Conservation (phyloP, 345 rosid genomes). For the Boechera stricta region DNA sequence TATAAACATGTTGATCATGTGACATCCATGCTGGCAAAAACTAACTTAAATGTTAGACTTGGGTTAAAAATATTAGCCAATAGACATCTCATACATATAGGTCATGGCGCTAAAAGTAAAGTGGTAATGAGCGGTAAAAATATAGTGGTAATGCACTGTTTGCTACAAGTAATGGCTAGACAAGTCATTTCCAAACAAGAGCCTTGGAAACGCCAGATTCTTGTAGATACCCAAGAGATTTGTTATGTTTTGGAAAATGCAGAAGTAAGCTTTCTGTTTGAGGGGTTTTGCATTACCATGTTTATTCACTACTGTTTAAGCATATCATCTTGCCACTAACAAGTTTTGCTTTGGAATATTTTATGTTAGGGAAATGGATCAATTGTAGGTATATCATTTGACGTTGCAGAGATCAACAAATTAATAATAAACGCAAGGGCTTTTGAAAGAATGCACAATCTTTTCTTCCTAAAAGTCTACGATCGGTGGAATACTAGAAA, state of each 20-base stretch:
- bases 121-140: neutral
- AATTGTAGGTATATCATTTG: neutral
- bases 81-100: constrained; percentile 1
- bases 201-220: constrained; percentile 13
- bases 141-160: constrained; percentile 28
- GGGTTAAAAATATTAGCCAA: constrained; percentile 7
- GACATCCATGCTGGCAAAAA: neutral
- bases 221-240: constrained; percentile 27
- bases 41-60: neutral
- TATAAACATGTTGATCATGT: neutral
- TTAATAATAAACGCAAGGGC: neutral
- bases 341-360: neutral
- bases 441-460: constrained; percentile 36
- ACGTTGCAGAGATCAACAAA: neutral
- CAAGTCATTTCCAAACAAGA: constrained; percentile 19
- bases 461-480: constrained; percentile 15
- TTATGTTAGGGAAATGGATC: neutral
- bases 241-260: constrained; percentile 12
- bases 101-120: no score
- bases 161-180: constrained; percentile 36
- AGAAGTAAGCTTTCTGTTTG: neutral
- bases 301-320: neutral
- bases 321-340: neutral
- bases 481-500: neutral
- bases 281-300: neutral